phyloP scores from a whole-genome alignment of 2,329 filamentous ascomycete genomes.

The Hymenoscyphus fraxineus region DNA sequence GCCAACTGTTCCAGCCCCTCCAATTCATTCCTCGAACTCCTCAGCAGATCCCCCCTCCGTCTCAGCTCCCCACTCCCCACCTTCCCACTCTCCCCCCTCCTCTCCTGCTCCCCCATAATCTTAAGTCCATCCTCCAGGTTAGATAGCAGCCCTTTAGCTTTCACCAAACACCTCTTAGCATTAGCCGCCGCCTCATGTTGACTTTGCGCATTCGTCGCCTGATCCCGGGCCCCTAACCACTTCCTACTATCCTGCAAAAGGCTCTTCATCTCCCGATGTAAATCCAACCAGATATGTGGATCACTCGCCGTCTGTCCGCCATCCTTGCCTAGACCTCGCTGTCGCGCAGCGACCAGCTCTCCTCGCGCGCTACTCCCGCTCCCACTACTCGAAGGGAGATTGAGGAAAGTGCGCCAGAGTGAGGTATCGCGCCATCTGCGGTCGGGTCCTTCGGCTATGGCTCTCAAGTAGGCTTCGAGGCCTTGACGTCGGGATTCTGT shows the following conservation, averaged over 20 bases:
- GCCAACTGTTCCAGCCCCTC: constrained; percentile 73
- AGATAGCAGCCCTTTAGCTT: constrained; percentile 60
- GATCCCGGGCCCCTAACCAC: constrained; percentile 65
- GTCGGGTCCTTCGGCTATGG: constrained; percentile 70
- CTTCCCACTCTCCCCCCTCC: constrained; percentile 29
- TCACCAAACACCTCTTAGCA: constrained; percentile 71
- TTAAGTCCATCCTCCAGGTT: constrained; percentile 64
- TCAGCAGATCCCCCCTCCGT: constrained; percentile 66
- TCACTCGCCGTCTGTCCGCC: constrained; percentile 28
- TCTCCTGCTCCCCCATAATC: constrained; percentile 49
- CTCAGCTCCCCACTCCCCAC: constrained; percentile 73
- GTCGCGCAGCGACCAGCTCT: constrained; percentile 30
- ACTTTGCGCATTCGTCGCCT: constrained; percentile 47
- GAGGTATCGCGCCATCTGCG: constrained; percentile 70
- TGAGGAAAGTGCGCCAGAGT: constrained; percentile 70
- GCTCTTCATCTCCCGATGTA: constrained; percentile 69
- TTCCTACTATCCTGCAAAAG: constrained; percentile 64
- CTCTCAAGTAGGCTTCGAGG: constrained; percentile 68
- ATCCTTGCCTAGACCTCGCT: constrained; percentile 18
- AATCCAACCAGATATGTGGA: constrained; percentile 65
- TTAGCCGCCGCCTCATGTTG: constrained; percentile 65
- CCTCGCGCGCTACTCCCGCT: constrained; percentile 31
- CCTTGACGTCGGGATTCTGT: constrained; percentile 66
- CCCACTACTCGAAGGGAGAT: constrained; percentile 53
- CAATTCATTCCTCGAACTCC: constrained; percentile 66